phyloP scores from a whole-genome alignment of 2,329 filamentous ascomycete species.

The Fusarium camptoceras region DNA sequence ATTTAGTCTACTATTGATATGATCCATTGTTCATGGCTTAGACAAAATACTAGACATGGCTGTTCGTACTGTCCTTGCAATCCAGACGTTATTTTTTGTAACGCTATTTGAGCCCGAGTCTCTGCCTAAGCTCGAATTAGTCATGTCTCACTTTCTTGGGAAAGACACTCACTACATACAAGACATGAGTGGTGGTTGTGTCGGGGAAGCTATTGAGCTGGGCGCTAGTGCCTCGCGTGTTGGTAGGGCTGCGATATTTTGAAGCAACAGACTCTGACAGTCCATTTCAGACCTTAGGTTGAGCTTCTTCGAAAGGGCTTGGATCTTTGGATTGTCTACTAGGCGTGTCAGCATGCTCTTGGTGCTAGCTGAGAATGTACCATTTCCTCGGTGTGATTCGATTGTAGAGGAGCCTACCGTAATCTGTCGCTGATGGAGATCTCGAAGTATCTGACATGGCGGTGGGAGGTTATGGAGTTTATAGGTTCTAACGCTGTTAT shows the following conservation, averaged over 20 bases:
- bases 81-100: conserved; percentile 47
- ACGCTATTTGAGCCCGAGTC: conserved; percentile 13
- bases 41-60: conserved; percentile 46
- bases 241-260: conserved; percentile 43
- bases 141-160: accelerated
- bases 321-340: background rate
- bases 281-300: conserved; percentile 45
- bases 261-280: conserved; percentile 39
- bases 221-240: conserved; percentile 41
- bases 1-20: too few species aligned
- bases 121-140: conserved; percentile 5
- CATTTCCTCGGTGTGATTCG: too few species aligned
- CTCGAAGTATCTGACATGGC: conserved; percentile 18
- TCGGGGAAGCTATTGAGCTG: conserved; percentile 9
- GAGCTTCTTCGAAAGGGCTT: conserved; percentile 1
- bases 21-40: conserved; percentile 23
- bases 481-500: too few species aligned
- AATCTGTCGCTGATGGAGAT: background rate
- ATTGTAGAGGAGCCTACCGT: background rate
- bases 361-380: too few species aligned
- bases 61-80: conserved; percentile 48
- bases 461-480: too few species aligned
- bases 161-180: conserved; percentile 6
- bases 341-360: background rate
- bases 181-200: conserved; percentile 12